Percentiles rank a stretch among this genome's conserved stretches.
phyloP scores from a whole-genome alignment of 805 yeast genomes.

The Lipomyces spencermartinsiae region DNA sequence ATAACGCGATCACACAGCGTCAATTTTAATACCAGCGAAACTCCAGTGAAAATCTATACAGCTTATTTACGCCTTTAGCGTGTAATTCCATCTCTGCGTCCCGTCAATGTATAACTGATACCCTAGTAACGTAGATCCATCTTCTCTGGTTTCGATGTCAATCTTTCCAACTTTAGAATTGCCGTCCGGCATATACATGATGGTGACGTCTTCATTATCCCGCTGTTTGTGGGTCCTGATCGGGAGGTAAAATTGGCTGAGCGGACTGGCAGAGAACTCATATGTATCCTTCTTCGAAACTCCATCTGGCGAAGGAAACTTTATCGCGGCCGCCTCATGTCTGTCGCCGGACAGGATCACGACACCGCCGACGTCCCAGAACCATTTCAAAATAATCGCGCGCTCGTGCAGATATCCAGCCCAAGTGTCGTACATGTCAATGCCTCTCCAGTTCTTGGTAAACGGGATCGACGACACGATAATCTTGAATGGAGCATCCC shows the following conservation, averaged over 20 bases:
- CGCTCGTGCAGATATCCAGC: slow-evolving; percentile 40
- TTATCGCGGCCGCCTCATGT: slow-evolving; percentile 42
- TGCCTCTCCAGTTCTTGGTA: slow-evolving; percentile 40
- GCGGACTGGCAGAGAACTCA: slow-evolving; percentile 41
- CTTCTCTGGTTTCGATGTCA: slow-evolving; percentile 21
- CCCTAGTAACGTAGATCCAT: slow-evolving; percentile 12
- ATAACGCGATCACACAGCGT: not conserved
- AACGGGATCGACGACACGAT: slow-evolving; percentile 41
- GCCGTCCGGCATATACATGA: slow-evolving; percentile 38
- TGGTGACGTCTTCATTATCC: slow-evolving; percentile 35
- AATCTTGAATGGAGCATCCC: slow-evolving; percentile 38
- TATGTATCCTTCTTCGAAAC: slow-evolving; percentile 27
- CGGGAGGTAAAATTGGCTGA: slow-evolving; percentile 40
- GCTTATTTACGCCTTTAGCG: not conserved
- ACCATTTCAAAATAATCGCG: slow-evolving; percentile 19
- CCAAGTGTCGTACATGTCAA: slow-evolving; percentile 39
- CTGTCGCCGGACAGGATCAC: slow-evolving; percentile 40
- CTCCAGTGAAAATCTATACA: not conserved
- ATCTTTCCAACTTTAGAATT: slow-evolving; percentile 37
- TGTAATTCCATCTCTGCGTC: slow-evolving; percentile 25
- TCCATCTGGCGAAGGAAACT: slow-evolving; percentile 36
- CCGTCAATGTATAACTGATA: slow-evolving; percentile 33
- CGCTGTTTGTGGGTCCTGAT: slow-evolving; percentile 31
- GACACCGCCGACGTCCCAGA: slow-evolving; percentile 33
- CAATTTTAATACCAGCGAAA: not conserved